Evolutionary conservation across 768 basidiomycete genomes (phyloP).

Genomic region (Auriculariales sp.): DNA sequence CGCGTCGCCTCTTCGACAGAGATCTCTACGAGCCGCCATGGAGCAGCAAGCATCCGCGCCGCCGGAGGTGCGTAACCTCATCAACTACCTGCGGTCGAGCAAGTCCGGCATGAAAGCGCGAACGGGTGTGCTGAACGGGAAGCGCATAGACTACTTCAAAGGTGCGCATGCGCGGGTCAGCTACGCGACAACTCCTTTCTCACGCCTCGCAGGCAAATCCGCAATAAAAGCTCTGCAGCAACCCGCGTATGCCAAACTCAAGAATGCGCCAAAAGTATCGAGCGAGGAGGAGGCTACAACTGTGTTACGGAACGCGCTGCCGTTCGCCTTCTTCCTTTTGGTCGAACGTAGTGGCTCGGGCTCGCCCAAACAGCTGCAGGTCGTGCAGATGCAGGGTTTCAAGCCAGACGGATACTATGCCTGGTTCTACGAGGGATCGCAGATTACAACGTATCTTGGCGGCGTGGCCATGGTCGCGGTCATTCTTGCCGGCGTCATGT

Average conservation of each 20-base stretch:
- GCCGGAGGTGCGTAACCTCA: slow-evolving; percentile 65
- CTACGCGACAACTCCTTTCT: not conserved
- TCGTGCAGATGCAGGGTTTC: slow-evolving; percentile 74
- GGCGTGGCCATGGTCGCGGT: slow-evolving; percentile 82
- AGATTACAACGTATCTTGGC: slow-evolving; percentile 84
- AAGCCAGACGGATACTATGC: slow-evolving; percentile 75
- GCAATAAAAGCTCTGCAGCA: slow-evolving; percentile 85
- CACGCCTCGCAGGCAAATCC: slow-evolving; percentile 53
- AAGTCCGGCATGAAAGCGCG: slow-evolving; percentile 79
- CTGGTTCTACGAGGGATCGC: slow-evolving; percentile 94
- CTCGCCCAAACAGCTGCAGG: slow-evolving; percentile 61
- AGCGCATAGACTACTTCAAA: slow-evolving; percentile 96
- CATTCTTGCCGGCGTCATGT: slow-evolving; percentile 96
- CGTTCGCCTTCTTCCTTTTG: slow-evolving; percentile 84
- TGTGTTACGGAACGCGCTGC: slow-evolving; percentile 55
- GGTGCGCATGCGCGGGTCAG: slow-evolving; percentile 34
- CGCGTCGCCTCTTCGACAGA: too few relatives aligned
- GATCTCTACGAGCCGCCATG: slow-evolving; percentile 12
- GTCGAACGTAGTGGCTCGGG: slow-evolving; percentile 64
- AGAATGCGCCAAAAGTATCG: slow-evolving; percentile 59
- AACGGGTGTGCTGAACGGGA: slow-evolving; percentile 84
- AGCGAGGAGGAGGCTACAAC: slow-evolving; percentile 61
- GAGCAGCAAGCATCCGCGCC: slow-evolving; percentile 74
- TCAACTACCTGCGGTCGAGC: slow-evolving; percentile 75
- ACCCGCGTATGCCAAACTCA: slow-evolving; percentile 81